Evolutionary conservation across 352 stramenopile species (phyloP), one percentile per base, ranked within the genome.

Genomic region (Phytophthora vignae): DNA sequence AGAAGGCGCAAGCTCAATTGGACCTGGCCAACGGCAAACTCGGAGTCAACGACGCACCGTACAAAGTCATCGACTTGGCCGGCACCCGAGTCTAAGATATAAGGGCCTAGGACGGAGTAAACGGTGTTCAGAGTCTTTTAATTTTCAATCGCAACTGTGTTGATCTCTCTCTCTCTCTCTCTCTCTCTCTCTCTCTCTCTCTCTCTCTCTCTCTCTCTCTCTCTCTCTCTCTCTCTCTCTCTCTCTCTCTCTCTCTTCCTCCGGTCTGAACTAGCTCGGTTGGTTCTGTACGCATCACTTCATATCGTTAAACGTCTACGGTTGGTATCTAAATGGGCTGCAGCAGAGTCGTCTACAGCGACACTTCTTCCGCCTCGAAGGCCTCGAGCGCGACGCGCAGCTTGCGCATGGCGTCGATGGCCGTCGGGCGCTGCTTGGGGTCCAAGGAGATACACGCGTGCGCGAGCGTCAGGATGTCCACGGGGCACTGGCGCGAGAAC

Each of bases 371-470:
- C 22, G 57, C 69, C 22, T 81, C 67, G 29, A 76, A 72, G n/a
- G 48, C 38, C 46, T 70, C 58, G 19, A 84, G 44, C 25, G 64
- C 77, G 31, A 59, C 22, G 33, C 83, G 74, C n/a, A 86, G 64
- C 61, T 73, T 65, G 53, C 74, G 71, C 55, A 86, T 61, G 49
- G 71, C 71, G 1, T 86, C 69, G 15, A 68, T 56, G 6, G 81
- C 78, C 5, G 67, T 78, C 19, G 81, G 81, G 10, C 78, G 63
- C 10, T 78, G 62, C 9, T 68, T 60, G 2, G 78, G 74, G 29
- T 86, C 65, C 44, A 85, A 50, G 1, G 74, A 60, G 27, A 85
- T 78, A 62, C 81, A 88, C 4, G 68, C 67, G 4, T 73, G 46
- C 1, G 73, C 78, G 14, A 85, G 64, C 31, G 56, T 63, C 15